Evolutionary conservation across 2,329 filamentous ascomycete genomes (phyloP).

Genomic region (Fusarium cyanostomum): DNA sequence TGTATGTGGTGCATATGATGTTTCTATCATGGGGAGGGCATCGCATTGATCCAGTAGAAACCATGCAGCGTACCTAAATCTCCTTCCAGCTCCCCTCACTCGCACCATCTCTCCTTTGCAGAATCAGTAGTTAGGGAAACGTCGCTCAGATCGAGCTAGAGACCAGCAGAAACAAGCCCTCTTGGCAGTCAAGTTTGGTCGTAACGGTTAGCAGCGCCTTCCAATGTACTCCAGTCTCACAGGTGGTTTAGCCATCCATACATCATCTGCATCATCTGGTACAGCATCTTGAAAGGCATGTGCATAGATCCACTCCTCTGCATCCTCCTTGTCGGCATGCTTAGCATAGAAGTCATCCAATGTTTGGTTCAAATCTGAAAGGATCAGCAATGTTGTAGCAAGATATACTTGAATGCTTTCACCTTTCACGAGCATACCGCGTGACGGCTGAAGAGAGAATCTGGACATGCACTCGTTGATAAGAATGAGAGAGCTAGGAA

Average conservation of each 20-base stretch:
- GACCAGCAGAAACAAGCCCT: no score
- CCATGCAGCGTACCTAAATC: no score
- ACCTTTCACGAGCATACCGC: conserved; percentile 32
- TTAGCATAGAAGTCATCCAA: conserved; percentile 22
- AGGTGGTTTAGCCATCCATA: no score
- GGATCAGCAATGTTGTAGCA: not conserved
- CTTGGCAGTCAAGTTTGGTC: no score
- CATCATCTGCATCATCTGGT: conserved; percentile 11
- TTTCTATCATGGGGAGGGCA: conserved; percentile 50
- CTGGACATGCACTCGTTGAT: conserved; percentile 23
- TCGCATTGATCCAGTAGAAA: no score
- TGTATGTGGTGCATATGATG: conserved; percentile 47
- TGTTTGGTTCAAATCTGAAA: conserved; percentile 18
- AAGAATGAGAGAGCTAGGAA: conserved; percentile 23
- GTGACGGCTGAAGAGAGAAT: conserved; percentile 34
- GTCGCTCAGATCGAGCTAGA: no score
- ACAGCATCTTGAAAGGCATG: conserved; percentile 21
- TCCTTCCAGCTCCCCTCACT: no score
- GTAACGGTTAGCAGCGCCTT: no score
- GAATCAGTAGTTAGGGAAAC: no score
- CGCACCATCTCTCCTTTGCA: no score
- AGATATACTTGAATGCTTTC: not conserved
- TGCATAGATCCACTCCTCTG: conserved; percentile 6
- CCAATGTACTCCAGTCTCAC: no score
- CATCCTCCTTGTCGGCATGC: conserved; percentile 9